Percentiles rank a stretch among this genome's conserved stretches.
Evolutionary conservation across 148 eudicot genomes (phyloP).

Genomic region (Cornus kousa): DNA sequence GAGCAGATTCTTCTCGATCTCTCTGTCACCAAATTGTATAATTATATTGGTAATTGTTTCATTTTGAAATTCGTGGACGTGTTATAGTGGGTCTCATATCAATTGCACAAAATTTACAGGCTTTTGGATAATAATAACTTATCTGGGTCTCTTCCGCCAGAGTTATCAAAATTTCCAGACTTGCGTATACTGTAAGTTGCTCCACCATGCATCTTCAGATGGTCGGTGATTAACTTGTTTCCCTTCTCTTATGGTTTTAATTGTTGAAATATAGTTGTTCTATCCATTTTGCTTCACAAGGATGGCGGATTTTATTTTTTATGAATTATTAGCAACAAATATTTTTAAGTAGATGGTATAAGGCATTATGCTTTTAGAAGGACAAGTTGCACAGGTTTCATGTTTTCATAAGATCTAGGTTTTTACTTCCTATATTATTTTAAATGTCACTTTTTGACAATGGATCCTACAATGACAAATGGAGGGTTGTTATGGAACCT

Average conservation of each 20-base stretch:
- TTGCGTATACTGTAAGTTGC: constrained; percentile 71
- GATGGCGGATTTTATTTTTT: not conserved
- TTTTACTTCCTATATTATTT: not conserved
- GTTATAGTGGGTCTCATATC: constrained; percentile 13
- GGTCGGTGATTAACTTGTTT: not conserved
- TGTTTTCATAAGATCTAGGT: not conserved
- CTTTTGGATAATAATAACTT: constrained; percentile 81
- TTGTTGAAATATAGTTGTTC: not conserved
- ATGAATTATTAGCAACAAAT: not conserved
- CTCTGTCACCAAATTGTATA: constrained; percentile 4
- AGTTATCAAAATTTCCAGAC: constrained; percentile 38
- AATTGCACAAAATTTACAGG: constrained; percentile 36
- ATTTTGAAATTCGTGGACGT: not conserved
- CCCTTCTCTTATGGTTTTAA: not conserved
- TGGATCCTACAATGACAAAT: not conserved
- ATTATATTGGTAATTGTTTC: constrained; percentile 1
- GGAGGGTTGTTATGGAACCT: not conserved
- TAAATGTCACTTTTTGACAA: not conserved
- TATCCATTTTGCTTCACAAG: not conserved
- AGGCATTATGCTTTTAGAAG: not conserved
- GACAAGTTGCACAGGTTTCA: not conserved
- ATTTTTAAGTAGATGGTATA: not conserved
- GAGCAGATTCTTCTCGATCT: constrained; percentile 2
- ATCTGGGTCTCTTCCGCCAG: constrained; percentile 75
- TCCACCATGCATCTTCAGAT: not conserved